Percentiles rank a stretch among this genome's conserved stretches.
Conservation (phyloP, 2,329 filamentous ascomycete genomes). For the Didymellaceae sp. region DNA sequence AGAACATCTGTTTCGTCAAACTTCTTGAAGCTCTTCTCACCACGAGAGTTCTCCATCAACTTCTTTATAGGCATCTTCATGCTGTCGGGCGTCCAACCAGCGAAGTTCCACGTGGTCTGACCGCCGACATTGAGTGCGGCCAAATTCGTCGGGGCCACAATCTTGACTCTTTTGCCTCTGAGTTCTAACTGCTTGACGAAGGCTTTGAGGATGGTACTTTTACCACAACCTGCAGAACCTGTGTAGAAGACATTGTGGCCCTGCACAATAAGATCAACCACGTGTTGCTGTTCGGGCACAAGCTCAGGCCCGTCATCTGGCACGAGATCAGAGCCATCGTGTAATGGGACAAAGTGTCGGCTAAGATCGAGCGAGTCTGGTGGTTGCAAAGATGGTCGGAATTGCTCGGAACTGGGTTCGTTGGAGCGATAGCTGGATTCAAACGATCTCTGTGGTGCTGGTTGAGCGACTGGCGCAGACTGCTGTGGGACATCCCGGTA, state of each 20-base stretch:
- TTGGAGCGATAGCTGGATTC: not conserved
- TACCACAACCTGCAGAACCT: constrained; percentile 67
- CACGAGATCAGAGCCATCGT: not conserved
- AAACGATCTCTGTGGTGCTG: not conserved
- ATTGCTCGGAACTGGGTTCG: not conserved
- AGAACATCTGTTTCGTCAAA: constrained; percentile 60
- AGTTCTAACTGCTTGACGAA: constrained; percentile 52
- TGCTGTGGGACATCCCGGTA: not conserved
- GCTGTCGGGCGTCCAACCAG: constrained; percentile 60
- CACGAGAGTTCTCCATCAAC: constrained; percentile 43
- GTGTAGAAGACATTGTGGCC: constrained; percentile 69
- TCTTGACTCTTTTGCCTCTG: constrained; percentile 51
- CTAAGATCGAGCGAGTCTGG: too few species aligned
- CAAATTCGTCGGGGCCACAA: constrained; percentile 66
- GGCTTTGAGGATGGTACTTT: constrained; percentile 62
- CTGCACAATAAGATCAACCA: constrained; percentile 60
- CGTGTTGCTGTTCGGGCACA: constrained; percentile 55
- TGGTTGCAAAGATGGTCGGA: not conserved
- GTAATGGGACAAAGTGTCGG: not conserved
- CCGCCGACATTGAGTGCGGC: constrained; percentile 65
- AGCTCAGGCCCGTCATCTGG: constrained; percentile 34
- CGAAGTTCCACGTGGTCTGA: constrained; percentile 62
- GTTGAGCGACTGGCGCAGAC: not conserved
- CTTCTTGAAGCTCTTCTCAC: constrained; percentile 33
- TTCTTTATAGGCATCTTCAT: constrained; percentile 52